These are phyloP conservation scores for Cyberlindnera japonica DNA, from an alignment of 805 yeast genomes.

Conservation along the genomic window DNA sequence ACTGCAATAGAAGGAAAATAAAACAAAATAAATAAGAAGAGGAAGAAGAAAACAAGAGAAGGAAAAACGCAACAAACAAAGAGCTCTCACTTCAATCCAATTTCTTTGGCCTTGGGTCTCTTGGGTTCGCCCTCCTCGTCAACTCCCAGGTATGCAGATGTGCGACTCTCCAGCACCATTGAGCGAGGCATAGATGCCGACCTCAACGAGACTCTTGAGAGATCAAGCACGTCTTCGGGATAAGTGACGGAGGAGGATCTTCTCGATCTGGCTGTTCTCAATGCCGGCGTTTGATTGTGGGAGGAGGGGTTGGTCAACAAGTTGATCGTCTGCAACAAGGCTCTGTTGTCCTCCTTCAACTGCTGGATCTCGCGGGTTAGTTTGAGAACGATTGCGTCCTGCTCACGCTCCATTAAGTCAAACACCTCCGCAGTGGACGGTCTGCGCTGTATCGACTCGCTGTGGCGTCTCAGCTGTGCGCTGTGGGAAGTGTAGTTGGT, in stretches of 20 bases:
- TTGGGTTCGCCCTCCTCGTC: background rate
- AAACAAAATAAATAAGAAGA: background rate
- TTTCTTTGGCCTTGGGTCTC: background rate
- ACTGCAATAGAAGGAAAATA: too few species aligned
- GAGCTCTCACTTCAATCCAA: background rate
- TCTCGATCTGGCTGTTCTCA: conserved; percentile 4
- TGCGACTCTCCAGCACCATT: background rate
- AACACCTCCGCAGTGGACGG: conserved; percentile 46
- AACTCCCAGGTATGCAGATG: background rate
- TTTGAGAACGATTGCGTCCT: conserved; percentile 67
- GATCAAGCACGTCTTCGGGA: conserved; percentile 9
- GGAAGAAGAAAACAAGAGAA: too few species aligned
- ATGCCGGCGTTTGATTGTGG: conserved; percentile 9
- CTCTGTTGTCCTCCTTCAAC: conserved; percentile 50
- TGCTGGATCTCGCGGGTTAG: conserved; percentile 58
- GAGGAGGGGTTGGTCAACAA: conserved; percentile 15
- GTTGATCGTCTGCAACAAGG: conserved; percentile 28
- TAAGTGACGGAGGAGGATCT: conserved; percentile 8
- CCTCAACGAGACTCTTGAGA: conserved; percentile 2
- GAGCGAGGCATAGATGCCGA: background rate
- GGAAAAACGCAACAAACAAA: too few species aligned
- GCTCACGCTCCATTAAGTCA: conserved; percentile 67
- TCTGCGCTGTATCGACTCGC: conserved; percentile 18
- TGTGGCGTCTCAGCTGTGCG: conserved; percentile 19
- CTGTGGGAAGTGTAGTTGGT: conserved; percentile 7